Base-by-base conservation (phyloP, 2,329 filamentous ascomycete genomes). In the Claviceps arundinis region DNA sequence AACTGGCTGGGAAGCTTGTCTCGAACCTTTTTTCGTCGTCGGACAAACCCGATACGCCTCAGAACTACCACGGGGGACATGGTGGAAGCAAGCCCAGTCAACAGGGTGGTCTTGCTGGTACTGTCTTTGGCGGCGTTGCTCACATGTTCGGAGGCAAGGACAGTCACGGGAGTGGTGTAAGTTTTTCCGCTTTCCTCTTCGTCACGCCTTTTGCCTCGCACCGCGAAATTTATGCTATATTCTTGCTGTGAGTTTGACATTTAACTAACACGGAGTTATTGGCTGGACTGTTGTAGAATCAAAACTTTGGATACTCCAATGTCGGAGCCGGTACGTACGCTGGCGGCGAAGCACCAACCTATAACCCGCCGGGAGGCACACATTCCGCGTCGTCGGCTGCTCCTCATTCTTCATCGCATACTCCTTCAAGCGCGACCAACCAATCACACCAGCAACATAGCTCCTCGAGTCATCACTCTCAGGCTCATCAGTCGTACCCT, bases 271-370 rank as follows among this genome's bases (percentile, higher is more conserved):
- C 5, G 19, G 19, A 37, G 8, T 16, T 37, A 2, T 14, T 45
- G 4, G 30, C 14, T 37, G 34, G 8, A 26, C 11, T 45, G 56
- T 30, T 42, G 19, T 56, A 77, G 70, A 69, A 70, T 54, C 74
- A 80, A 56, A 78, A 75, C 61, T 87, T 78, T 62, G 83, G 81
- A 37, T 85, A 85, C 64, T 80, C 78, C 22, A 77, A 77, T 59
- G 64, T 72, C 3, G 75, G 74, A 44, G 70, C 75, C 44, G 64
- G 73, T 45, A 72, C 73, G 40, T 87, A 86, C 64, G 75, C 70
- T 55, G 83, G 81, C 53, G 72, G 81, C 52, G 72, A 77, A 52
- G 79, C 82, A 41, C 84, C 84, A 13, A 69, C 66, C 5, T 70
- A 70, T 54, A 63, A 70, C 17, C 67, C 69, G 9, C 61, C 65